Evolutionary conservation across 1,284 basidiomycete species (phyloP).

Genomic region (Ceratobasidium sp.): DNA sequence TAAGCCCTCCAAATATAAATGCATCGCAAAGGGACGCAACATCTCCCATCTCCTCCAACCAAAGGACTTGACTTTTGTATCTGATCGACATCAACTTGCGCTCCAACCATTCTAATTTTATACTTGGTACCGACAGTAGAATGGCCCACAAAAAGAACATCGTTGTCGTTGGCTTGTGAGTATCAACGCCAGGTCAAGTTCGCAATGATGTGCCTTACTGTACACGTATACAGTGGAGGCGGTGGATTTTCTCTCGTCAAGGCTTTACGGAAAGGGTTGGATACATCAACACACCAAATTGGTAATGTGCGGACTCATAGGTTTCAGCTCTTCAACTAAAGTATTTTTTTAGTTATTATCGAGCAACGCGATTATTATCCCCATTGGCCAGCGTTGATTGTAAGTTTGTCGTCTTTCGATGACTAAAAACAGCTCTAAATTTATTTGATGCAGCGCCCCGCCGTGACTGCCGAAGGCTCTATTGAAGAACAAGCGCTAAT

Average conservation of each 20-base stretch:
- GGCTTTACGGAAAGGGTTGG: conserved; percentile 4
- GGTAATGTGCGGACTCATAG: not conserved
- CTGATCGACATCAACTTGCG: not conserved
- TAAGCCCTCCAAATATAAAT: not conserved
- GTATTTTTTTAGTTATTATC: conserved; percentile 40
- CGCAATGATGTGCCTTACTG: not conserved
- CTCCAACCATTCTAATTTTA: not conserved
- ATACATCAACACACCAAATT: conserved; percentile 15
- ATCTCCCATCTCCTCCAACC: not conserved
- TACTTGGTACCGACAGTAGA: not conserved
- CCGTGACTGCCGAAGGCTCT: conserved; percentile 52
- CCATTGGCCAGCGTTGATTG: conserved; percentile 23
- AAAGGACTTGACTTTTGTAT: not conserved
- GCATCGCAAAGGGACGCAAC: not conserved
- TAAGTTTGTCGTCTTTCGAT: not conserved
- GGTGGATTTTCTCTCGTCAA: not conserved
- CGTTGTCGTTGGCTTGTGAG: conserved; percentile 40
- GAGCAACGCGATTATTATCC: conserved; percentile 32
- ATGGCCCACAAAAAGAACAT: conserved; percentile 39
- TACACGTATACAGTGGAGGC: conserved; percentile 8
- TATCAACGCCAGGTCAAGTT: not conserved
- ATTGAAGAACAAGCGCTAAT: conserved; percentile 54
- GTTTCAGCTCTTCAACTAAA: not conserved
- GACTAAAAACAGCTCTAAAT: not conserved
- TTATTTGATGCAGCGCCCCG: conserved; percentile 49